Conservation (phyloP, 208 protist genomes). For the Acanthamoeba culbertsoni region DNA sequence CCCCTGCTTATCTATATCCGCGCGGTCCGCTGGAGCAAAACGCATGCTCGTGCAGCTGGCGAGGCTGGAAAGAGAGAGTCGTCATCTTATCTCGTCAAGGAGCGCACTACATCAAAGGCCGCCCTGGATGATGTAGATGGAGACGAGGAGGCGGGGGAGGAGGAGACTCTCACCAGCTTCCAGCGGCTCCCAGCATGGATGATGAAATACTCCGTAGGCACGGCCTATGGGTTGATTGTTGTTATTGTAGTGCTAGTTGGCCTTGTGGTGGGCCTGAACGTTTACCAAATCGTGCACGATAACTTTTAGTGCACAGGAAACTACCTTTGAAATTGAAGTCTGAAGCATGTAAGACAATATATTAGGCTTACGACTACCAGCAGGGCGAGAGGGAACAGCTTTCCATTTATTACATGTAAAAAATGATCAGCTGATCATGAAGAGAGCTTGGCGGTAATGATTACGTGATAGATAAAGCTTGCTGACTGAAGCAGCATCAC, state of each 20-base stretch:
- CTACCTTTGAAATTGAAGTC: too few relatives aligned
- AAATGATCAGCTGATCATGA: not conserved
- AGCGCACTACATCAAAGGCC: too few relatives aligned
- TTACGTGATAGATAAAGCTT: constrained; percentile 11
- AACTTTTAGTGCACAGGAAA: too few relatives aligned
- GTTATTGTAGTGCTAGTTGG: not conserved
- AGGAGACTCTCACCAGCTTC: not conserved
- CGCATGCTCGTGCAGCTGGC: not conserved
- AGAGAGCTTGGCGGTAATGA: not conserved
- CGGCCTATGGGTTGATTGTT: not conserved
- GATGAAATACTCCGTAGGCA: not conserved
- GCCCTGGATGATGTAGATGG: not conserved
- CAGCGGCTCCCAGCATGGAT: not conserved
- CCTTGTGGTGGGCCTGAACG: constrained; percentile 3
- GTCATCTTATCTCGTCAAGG: not conserved
- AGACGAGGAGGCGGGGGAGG: not conserved
- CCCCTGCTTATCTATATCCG: constrained; percentile 37
- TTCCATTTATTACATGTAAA: too few relatives aligned
- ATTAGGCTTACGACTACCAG: too few relatives aligned
- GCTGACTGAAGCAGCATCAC: constrained; percentile 25
- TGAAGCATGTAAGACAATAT: too few relatives aligned
- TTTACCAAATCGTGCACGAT: not conserved
- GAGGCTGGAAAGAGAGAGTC: not conserved
- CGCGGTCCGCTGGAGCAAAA: not conserved
- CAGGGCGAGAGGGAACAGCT: too few relatives aligned